These are phyloP conservation scores for Chrysanthemum lavandulifolium DNA, from an alignment of 129 eudicot genomes.

Conservation along the genomic window DNA sequence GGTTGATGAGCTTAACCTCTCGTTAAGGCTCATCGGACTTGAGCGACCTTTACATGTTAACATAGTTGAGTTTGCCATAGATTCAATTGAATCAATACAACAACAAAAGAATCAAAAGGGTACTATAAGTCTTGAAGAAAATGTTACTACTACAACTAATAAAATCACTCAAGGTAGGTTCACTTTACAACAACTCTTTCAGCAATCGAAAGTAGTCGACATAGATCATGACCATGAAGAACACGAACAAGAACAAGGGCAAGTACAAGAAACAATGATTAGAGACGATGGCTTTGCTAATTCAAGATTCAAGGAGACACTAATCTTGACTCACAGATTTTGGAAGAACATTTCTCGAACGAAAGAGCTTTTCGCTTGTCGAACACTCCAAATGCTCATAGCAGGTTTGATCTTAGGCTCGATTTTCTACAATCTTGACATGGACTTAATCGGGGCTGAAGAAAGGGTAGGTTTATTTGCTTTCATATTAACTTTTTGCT, in stretches of 20 bases:
- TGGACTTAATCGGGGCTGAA: constrained; percentile 67
- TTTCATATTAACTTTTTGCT: constrained; percentile 77
- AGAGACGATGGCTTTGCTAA: constrained; percentile 41
- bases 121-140: constrained; percentile 19
- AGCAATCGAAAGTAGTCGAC: constrained; percentile 81
- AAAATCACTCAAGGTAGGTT: constrained; percentile 40
- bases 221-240: constrained; percentile 30
- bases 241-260: constrained; percentile 12
- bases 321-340: constrained; percentile 74
- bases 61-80: constrained; percentile 83
- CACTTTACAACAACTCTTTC: constrained; percentile 91
- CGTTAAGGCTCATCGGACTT: constrained; percentile 53
- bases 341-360: constrained; percentile 74
- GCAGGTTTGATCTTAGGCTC: constrained; percentile 83
- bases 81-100: constrained; percentile 60
- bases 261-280: neutral
- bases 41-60: constrained; percentile 71
- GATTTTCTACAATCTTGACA: constrained; percentile 67
- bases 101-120: constrained; percentile 28
- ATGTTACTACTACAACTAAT: constrained; percentile 6
- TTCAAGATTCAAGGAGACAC: constrained; percentile 56
- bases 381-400: constrained; percentile 72
- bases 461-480: constrained; percentile 92
- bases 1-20: constrained; percentile 52
- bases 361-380: constrained; percentile 74